phyloP scores from a whole-genome alignment of 495 filamentous ascomycete species.

The Sphaerosporella brunnea region DNA sequence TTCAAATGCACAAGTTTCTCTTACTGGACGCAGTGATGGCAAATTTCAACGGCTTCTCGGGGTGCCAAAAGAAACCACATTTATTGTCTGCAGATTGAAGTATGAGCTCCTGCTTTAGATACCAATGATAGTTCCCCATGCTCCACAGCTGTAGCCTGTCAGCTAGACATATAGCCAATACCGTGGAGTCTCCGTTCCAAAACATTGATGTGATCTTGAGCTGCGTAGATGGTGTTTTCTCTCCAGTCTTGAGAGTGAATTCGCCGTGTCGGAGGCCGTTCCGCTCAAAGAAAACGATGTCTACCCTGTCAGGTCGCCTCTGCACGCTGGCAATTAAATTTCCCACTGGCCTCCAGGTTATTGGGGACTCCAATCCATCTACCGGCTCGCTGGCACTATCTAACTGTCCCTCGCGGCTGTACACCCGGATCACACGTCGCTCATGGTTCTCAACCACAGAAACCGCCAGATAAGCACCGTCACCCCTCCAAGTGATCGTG shows the following conservation, averaged over 20 bases:
- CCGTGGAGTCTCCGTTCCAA: conserved; percentile 85
- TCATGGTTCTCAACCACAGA: conserved; percentile 49
- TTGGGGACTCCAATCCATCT: conserved; percentile 62
- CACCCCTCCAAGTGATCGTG: conserved; percentile 80
- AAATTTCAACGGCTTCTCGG: conserved; percentile 48
- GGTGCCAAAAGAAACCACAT: conserved; percentile 48
- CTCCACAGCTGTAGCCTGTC: conserved; percentile 87
- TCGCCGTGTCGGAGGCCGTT: conserved; percentile 90
- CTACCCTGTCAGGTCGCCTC: conserved; percentile 44
- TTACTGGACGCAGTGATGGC: neutral
- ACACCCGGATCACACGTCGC: conserved; percentile 69
- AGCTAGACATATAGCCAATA: conserved; percentile 60
- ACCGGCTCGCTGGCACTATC: conserved; percentile 90
- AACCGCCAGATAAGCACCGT: conserved; percentile 79
- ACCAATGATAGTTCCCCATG: conserved; percentile 94
- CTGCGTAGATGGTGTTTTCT: conserved; percentile 38
- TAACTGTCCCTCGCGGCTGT: conserved; percentile 70
- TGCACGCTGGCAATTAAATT: conserved; percentile 79
- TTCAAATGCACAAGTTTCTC: neutral
- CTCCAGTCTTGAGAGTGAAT: conserved; percentile 53
- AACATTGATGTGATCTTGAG: conserved; percentile 41
- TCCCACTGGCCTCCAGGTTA: conserved; percentile 83
- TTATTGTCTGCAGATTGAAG: neutral
- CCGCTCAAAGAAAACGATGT: conserved; percentile 89
- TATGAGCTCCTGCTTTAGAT: conserved; percentile 78